Base-by-base conservation (phyloP, 345 rosid genomes). In the Alliaria petiolata region DNA sequence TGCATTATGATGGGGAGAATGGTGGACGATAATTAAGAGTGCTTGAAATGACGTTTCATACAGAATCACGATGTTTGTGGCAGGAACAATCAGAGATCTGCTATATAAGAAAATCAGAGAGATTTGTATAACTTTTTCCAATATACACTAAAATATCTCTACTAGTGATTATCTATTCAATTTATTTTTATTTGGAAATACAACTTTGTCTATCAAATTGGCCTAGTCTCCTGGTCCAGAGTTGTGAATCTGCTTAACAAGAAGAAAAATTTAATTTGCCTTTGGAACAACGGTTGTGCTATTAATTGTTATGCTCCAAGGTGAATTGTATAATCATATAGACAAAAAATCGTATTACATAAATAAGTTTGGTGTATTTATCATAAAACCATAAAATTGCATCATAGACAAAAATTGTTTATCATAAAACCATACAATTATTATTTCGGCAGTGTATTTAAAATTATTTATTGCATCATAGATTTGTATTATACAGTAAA, bases 41-140 rank as follows among this genome's bases (percentile, higher is more conserved):
- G 58, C 79, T 80, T 68, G 89, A 85, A 78, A 74, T 81, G 88
- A 85, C 87, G 64, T 78, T 63, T 84, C 87, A 62, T 82, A 75
- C 79, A 75, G 69, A 54, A 69, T 75, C 75, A 75, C 79, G 79
- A 75, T 75, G 74, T 62, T 75, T 75, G 79, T 75, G 74, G 79
- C 79, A 75, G 75, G 70, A 75, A 62, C 75, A 75, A 75, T 75
- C 79, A 75, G 65, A 68, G 55, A 61, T 75, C 69, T 61, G 49
- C 58, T 62, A 9, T 33, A 67, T 50, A 7, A n/a, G 30, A 58
- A 67, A 67, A 31, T 67, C 33, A 40, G 6, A 42, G n/a, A n/a
- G 55, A 62, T 67, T 75, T 75, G 49, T 51, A 43, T 58, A 39
- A 59, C 62, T 63, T 49, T 53, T 31, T n/a, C 52, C 20, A 46